Conservation (phyloP, 176 grass and related monocot species). For the Bonia amplexicaulis region DNA sequence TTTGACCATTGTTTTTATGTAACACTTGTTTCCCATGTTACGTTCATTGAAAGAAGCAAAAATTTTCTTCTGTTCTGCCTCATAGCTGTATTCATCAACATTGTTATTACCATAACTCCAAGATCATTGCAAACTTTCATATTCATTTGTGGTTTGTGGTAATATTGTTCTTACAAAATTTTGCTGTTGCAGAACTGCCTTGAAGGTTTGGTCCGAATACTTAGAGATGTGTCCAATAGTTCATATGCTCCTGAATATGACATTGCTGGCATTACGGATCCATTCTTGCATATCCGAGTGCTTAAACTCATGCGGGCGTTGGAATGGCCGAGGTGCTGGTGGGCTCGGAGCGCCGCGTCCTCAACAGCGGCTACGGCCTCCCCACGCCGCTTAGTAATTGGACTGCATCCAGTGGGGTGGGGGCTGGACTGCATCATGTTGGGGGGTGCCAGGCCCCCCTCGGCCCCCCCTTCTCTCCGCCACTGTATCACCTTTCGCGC, state of each 20-base stretch:
- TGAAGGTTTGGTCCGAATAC: conserved; percentile 82
- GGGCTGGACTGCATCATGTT: too few relatives aligned
- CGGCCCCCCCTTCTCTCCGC: too few relatives aligned
- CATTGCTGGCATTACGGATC: conserved; percentile 91
- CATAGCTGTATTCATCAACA: background rate
- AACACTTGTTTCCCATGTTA: background rate
- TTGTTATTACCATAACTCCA: background rate
- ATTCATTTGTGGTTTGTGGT: background rate
- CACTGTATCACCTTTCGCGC: accelerated
- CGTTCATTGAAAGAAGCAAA: background rate
- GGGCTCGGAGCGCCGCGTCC: too few relatives aligned
- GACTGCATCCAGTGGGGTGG: too few relatives aligned
- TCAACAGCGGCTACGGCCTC: too few relatives aligned
- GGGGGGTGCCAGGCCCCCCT: too few relatives aligned
- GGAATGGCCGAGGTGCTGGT: too few relatives aligned
- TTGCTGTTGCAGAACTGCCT: conserved; percentile 65
- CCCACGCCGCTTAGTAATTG: too few relatives aligned
- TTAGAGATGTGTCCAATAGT: conserved; percentile 94
- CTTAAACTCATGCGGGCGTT: conserved; percentile 79
- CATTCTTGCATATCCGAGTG: conserved; percentile 91
- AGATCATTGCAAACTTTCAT: background rate
- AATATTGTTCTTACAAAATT: conserved; percentile 22
- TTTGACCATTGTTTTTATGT: background rate
- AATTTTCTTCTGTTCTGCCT: background rate
- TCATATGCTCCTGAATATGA: conserved; percentile 98